Evolutionary conservation across 2,329 filamentous ascomycete genomes (phyloP), one percentile per base, ranked within the genome.

Genomic region (Sporothrix schenckii): DNA sequence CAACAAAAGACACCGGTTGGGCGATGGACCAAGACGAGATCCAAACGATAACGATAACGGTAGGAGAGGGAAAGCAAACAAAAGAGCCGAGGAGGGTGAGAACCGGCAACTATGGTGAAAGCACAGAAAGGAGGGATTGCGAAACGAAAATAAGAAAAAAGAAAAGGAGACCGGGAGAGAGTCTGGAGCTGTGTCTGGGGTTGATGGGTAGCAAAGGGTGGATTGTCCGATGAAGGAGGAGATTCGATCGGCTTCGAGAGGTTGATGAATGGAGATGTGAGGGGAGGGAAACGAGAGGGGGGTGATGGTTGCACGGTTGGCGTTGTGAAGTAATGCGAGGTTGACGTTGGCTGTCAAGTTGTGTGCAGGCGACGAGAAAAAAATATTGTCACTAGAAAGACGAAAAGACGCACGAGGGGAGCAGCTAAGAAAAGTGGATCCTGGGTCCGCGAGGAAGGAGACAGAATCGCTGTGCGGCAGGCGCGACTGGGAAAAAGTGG

Each of bases 361-460:
- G 60, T 65, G 60, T 65, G 41, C 41, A 65, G 63, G 44, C 27
- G 47, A 21, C 44, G 54, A 56, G 58, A 69, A 69, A 68, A 68
- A 69, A 68, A 68, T 47, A 50, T 69, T 61, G 54, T 50, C 9
- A 34, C 44, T 47, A 30, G 52, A 24, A 58, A 49, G 27, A 52
- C 27, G 54, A 47, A 41, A 69, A 61, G 47, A 69, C 52, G 34
- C 52, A 53, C 39, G 66, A 54, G 66, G 49, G 34, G 53, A 41
- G 39, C n/a, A 68, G 53, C 52, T 58, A 54, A 34, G 56, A 49
- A 54, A 68, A 34, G 21, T 54, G 30, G 66, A 44, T 4, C 39
- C 53, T n/a, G n/a, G 66, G 34, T 34, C 41, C 53, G 52, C 66
- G 53, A 58, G 50, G 66, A 68, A 68, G 66, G 66, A 24, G 66